Percentiles rank a stretch among this genome's conserved stretches.
Conservation (phyloP, 2,329 filamentous ascomycete species). For the Fusarium duplospermum region DNA sequence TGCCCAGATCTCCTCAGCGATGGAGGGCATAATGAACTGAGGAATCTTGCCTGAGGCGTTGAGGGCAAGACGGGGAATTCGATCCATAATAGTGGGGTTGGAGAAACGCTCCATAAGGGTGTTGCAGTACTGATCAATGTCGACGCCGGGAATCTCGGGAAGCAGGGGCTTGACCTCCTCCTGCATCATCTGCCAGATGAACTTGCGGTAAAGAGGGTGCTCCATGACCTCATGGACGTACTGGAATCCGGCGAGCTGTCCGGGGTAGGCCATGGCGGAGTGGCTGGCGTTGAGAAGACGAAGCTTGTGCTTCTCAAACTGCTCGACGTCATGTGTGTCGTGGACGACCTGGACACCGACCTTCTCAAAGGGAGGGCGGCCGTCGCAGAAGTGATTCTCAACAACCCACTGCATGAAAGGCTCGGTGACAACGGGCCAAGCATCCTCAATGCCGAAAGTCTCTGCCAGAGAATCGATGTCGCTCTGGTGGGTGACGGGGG, state of each 20-base stretch:
- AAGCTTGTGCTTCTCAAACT: conserved; percentile 68
- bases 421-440: conserved; percentile 66
- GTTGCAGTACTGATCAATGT: conserved; percentile 64
- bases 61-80: conserved; percentile 63
- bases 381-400: conserved; percentile 63
- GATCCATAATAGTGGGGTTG: conserved; percentile 67
- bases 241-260: conserved; percentile 63
- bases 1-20: conserved; percentile 60
- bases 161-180: conserved; percentile 64
- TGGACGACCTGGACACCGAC: conserved; percentile 64
- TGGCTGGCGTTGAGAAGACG: conserved; percentile 65
- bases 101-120: conserved; percentile 66
- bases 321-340: conserved; percentile 63
- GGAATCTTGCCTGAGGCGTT: conserved; percentile 66
- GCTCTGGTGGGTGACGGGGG: conserved; percentile 58
- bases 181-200: conserved; percentile 67
- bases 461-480: conserved; percentile 59
- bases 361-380: conserved; percentile 63
- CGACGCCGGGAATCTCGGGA: conserved; percentile 61
- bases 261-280: conserved; percentile 63
- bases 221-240: conserved; percentile 67
- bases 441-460: conserved; percentile 60
- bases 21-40: conserved; percentile 62
- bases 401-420: conserved; percentile 68
- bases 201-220: conserved; percentile 59